Evolutionary conservation across 306 rosid species (phyloP).

Genomic region (Lagenaria siceraria): DNA sequence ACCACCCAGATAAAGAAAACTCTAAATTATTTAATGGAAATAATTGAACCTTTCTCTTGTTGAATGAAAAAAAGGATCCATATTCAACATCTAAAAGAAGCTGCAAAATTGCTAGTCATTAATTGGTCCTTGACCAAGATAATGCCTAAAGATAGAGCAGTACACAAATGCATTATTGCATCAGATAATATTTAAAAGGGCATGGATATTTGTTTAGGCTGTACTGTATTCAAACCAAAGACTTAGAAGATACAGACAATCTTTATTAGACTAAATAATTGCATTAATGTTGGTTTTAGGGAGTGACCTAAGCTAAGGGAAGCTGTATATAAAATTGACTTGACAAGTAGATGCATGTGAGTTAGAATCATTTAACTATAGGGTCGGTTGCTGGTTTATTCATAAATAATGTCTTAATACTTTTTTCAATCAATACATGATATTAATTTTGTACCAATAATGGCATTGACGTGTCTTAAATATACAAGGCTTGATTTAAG

Average conservation of each 20-base stretch:
- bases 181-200: neutral
- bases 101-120: neutral
- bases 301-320: slow-evolving; percentile 1
- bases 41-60: neutral
- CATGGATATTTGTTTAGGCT: neutral
- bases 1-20: slow-evolving; percentile 1
- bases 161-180: neutral
- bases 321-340: neutral
- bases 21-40: neutral
- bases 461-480: neutral
- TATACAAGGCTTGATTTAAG: neutral
- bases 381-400: slow-evolving; percentile 2
- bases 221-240: neutral
- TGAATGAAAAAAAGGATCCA: neutral
- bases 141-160: neutral
- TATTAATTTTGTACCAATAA: neutral
- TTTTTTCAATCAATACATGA: neutral
- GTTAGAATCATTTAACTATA: neutral
- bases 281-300: neutral
- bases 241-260: neutral
- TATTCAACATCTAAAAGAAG: neutral
- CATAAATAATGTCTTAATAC: neutral
- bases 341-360: neutral
- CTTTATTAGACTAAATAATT: neutral
- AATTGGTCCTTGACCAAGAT: neutral